Evolutionary conservation across 2,329 filamentous ascomycete species (phyloP).

Genomic region (Microdochium paspali): DNA sequence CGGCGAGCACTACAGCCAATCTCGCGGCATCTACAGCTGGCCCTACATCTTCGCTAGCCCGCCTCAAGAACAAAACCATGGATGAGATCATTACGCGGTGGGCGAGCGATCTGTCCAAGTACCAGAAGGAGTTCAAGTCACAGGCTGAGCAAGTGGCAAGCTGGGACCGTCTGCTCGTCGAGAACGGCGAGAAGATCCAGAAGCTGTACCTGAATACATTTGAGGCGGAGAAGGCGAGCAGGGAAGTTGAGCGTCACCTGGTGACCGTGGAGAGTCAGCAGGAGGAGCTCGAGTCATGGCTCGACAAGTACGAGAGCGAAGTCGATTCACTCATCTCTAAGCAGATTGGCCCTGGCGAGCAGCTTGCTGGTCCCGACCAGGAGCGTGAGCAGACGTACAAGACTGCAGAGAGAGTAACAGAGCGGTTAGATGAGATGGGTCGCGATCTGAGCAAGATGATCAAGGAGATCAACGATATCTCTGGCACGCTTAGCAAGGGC

Average conservation of each 20-base stretch:
- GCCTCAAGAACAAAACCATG: slow-evolving; percentile 97
- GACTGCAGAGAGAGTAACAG: slow-evolving; percentile 84
- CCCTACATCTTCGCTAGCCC: slow-evolving; percentile 74
- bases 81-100: slow-evolving; percentile 96
- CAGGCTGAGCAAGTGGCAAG: slow-evolving; percentile 79
- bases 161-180: slow-evolving; percentile 88
- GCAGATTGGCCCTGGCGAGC: slow-evolving; percentile 66
- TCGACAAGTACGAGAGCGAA: slow-evolving; percentile 85
- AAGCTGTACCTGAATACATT: slow-evolving; percentile 87
- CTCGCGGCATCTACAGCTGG: slow-evolving; percentile 70
- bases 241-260: slow-evolving; percentile 89
- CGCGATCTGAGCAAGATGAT: slow-evolving; percentile 93
- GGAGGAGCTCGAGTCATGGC: slow-evolving; percentile 76
- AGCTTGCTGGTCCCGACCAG: slow-evolving; percentile 80
- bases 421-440: slow-evolving; percentile 87
- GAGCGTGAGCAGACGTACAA: slow-evolving; percentile 96
- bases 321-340: slow-evolving; percentile 81
- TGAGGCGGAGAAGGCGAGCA: slow-evolving; percentile 85
- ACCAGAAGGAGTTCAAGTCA: slow-evolving; percentile 91
- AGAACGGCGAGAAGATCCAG: slow-evolving; percentile 91
- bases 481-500: slow-evolving; percentile 80
- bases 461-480: slow-evolving; percentile 92
- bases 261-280: slow-evolving; percentile 86
- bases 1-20: slow-evolving; percentile 16
- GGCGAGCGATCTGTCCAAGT: slow-evolving; percentile 90